Conservation (phyloP, 2,329 filamentous ascomycete species). For the Colletotrichum sp. region DNA sequence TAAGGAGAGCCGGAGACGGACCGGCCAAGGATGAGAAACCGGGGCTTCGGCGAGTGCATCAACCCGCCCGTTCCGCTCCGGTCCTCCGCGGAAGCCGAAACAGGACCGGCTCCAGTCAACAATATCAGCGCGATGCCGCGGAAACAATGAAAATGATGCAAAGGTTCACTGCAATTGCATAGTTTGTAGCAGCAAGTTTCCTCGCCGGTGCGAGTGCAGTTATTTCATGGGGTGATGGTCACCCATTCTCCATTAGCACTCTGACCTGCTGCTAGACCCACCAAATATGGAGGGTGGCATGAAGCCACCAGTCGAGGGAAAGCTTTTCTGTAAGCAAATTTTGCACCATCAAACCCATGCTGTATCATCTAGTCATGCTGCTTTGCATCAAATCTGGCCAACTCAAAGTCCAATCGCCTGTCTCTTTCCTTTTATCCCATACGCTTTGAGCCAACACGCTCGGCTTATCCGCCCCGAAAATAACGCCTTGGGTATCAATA, state of each 20-base stretch:
- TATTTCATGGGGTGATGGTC: background rate
- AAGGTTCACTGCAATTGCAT: background rate
- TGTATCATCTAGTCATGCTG: background rate
- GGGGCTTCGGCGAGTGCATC: background rate
- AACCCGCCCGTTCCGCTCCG: background rate
- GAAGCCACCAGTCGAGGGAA: background rate
- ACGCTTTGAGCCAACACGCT: conserved; percentile 30
- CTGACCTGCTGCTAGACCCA: background rate
- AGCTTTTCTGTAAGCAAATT: too few relatives aligned
- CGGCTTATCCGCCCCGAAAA: conserved; percentile 28
- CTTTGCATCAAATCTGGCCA: conserved; percentile 27
- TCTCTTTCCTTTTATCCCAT: conserved; percentile 30
- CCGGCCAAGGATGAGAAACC: background rate
- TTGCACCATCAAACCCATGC: background rate
- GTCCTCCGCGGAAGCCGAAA: background rate
- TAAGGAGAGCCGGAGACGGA: background rate
- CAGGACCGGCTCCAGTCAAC: background rate
- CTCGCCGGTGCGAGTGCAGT: background rate
- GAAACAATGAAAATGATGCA: background rate
- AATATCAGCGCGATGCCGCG: background rate
- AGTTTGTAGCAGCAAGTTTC: accelerated
- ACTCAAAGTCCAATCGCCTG: conserved; percentile 33
- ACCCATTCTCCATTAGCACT: background rate
- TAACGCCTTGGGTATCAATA: conserved; percentile 32
- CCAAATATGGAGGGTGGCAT: background rate